Percentiles rank a stretch among this genome's conserved stretches.
These are phyloP conservation scores for Eucalyptus pauciflora DNA, from an alignment of 345 rosid species.

Conservation along the genomic window DNA sequence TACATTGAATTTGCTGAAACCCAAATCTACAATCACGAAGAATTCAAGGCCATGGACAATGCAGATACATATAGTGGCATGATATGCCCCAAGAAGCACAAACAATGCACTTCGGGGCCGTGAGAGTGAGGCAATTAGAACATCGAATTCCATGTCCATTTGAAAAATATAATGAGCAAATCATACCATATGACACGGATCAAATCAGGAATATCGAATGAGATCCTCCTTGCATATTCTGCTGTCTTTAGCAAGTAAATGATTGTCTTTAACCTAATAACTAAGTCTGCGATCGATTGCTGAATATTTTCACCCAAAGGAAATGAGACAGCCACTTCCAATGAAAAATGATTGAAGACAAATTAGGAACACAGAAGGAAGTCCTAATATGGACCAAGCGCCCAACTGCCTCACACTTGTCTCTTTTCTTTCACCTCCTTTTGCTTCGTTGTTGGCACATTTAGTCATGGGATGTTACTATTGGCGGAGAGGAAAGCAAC, in stretches of 20 bases:
- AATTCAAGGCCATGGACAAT: not conserved
- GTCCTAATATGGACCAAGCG: not conserved
- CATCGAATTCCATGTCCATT: not conserved
- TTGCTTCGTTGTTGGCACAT: not conserved
- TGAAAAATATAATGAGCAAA: not conserved
- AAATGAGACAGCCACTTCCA: not conserved
- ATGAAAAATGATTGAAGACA: not conserved
- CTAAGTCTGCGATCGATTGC: not conserved
- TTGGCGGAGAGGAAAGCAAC: not conserved
- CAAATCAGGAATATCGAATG: not conserved
- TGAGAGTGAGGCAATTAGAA: not conserved
- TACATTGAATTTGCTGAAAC: not conserved
- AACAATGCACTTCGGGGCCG: not conserved
- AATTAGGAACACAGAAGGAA: not conserved
- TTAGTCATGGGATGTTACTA: not conserved
- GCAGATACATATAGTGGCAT: not conserved
- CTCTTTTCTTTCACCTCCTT: not conserved
- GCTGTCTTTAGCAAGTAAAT: not conserved
- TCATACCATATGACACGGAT: not conserved
- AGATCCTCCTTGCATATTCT: not conserved
- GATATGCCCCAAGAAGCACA: not conserved
- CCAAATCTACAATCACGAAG: not conserved
- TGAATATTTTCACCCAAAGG: not conserved
- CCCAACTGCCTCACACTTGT: not conserved
- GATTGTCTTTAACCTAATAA: not conserved